Conservation (phyloP, 768 basidiomycete genomes). For the Mycena maculata region DNA sequence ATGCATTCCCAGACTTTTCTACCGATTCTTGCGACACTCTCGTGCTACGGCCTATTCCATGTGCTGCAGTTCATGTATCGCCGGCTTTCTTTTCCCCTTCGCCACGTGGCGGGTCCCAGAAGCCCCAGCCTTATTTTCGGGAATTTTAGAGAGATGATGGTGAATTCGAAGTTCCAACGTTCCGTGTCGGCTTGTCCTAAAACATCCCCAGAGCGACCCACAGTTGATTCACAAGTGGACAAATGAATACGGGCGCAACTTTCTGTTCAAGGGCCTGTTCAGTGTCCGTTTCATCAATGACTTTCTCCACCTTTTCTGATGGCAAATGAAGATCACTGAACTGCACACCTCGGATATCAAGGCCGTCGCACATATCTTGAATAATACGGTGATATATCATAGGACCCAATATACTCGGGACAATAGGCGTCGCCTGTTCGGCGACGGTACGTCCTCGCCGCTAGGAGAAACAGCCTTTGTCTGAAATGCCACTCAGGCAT, state of each 20-base stretch:
- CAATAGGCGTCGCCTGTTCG: neutral
- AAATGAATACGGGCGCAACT: constrained; percentile 10
- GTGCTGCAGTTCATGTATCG: neutral
- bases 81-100: neutral
- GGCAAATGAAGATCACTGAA: constrained; percentile 39
- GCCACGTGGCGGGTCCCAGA: neutral
- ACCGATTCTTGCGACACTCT: too few species aligned
- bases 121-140: neutral
- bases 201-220: constrained; percentile 7
- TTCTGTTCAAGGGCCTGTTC: constrained; percentile 20
- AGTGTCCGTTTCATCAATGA: neutral
- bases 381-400: neutral
- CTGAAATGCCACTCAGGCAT: neutral
- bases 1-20: too few species aligned
- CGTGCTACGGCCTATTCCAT: too few species aligned
- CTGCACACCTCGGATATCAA: constrained; percentile 59
- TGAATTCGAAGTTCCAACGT: neutral
- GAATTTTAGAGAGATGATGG: neutral
- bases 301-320: neutral
- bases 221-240: constrained; percentile 12
- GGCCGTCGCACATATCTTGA: constrained; percentile 57
- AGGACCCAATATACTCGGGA: neutral
- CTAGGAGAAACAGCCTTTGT: neutral
- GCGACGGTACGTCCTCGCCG: neutral
- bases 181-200: neutral